Evolutionary conservation across 805 yeast genomes (phyloP), one percentile per base, ranked within the genome.

Genomic region (Brettanomyces sp.): DNA sequence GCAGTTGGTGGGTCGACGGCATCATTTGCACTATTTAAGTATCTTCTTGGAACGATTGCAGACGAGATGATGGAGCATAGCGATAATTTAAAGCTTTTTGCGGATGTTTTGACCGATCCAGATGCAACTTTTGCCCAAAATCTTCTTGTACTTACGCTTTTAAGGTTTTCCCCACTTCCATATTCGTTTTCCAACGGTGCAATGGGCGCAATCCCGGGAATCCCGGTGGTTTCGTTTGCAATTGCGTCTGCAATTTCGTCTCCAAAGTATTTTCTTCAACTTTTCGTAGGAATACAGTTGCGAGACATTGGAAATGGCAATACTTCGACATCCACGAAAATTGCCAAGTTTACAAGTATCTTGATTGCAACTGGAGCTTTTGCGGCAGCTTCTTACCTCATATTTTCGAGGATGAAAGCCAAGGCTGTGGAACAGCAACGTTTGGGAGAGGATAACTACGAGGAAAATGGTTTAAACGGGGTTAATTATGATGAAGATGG

Each of bases 121-220:
- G 53, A 54, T 2, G 56, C 56, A 2, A 43, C 58, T 5, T 59
- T 53, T 39, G 76, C 77, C 46, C 82, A 83, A 52, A 76, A 80
- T 47, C 73, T 89, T 47, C 60, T 80, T 51, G 64, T 93, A 23
- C 63, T 91, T 45, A 76, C 84, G 44, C 68, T 91, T 58, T 73
- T 91, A 28, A 70, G 97, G 46, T 63, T 91, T 47, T 88, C 96
- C 54, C 99, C 99, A 0, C 74, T 91, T 56, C 98, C 98, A 0
- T 93, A 89, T 60, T 88, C 96, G 3, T 67, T 91, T 32, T 82
- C 93, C 0, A 91, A 91, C 57, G 97, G 96, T 4, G 97, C 95
- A 0, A 70, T 93, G 52, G 93, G 95, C 8, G 82, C 95, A 2
- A 76, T 91, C 12, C 96, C 95, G 0, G 84, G 86, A 14, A 72